Percentiles rank a stretch among this genome's conserved stretches.
phyloP scores from a whole-genome alignment of 2,329 filamentous ascomycete species.

The Ophiostoma sp. region DNA sequence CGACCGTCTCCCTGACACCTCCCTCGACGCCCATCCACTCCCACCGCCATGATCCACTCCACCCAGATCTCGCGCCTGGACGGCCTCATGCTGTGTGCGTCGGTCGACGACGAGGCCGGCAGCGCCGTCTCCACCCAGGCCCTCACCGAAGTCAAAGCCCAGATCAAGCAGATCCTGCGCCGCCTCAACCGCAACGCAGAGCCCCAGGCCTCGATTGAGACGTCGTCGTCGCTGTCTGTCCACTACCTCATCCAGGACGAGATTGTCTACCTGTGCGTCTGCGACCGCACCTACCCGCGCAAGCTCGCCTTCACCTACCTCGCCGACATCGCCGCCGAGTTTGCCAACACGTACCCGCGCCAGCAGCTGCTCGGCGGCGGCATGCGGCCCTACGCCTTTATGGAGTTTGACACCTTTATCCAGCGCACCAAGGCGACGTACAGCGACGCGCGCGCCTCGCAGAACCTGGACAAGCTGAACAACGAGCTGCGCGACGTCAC shows the following conservation, averaged over 20 bases:
- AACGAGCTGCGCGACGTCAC: slow-evolving; percentile 97
- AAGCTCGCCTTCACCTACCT: slow-evolving; percentile 99
- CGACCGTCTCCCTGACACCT: neutral
- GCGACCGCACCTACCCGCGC: slow-evolving; percentile 88
- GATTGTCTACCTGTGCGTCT: slow-evolving; percentile 89
- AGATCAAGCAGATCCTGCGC: slow-evolving; percentile 85
- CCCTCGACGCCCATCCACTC: neutral
- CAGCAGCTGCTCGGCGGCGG: slow-evolving; percentile 66
- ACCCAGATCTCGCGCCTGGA: slow-evolving; percentile 93
- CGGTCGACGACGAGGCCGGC: slow-evolving; percentile 79
- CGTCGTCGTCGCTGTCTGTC: slow-evolving; percentile 57
- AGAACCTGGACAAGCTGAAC: slow-evolving; percentile 92
- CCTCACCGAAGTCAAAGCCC: slow-evolving; percentile 80
- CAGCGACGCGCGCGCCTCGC: slow-evolving; percentile 81
- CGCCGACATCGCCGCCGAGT: slow-evolving; percentile 83
- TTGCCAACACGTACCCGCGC: slow-evolving; percentile 74
- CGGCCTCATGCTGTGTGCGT: slow-evolving; percentile 90
- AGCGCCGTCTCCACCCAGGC: slow-evolving; percentile 65
- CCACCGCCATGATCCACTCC: slow-evolving; percentile 68
- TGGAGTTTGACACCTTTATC: slow-evolving; percentile 98
- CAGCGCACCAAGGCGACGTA: slow-evolving; percentile 88
- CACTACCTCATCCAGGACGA: slow-evolving; percentile 83
- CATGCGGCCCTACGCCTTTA: slow-evolving; percentile 89
- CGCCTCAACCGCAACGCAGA: slow-evolving; percentile 84
- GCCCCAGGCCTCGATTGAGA: slow-evolving; percentile 87